Base-by-base conservation (phyloP, 257 asterid genomes). In the Marsdenia floribunda region DNA sequence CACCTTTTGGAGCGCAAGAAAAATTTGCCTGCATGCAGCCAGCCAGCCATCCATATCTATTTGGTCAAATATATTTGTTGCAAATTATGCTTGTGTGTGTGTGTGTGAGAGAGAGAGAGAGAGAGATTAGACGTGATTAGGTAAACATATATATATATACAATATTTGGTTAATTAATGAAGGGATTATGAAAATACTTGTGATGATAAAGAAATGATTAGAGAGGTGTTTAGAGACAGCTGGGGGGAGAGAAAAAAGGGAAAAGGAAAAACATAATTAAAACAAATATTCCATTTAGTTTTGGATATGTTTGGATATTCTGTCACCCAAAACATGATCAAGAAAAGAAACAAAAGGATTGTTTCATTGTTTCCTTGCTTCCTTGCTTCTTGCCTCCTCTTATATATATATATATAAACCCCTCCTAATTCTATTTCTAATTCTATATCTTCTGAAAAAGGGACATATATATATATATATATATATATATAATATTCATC, bases 251-350 rank as follows among this genome's bases (percentile, higher is more conserved):
- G 8, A 8, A 40, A 40, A 40, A 40, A 40, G 1, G 33, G 33
- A 44, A 44, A 44, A 44, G 26, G 61, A 61, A 73, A 73, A 83
- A 66, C 84, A 80, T 38, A 74, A 73, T 78, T 76, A 77, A 57
- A 79, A 71, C 68, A 73, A 78, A 22, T 66, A 42, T 57, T 44
- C 13, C 55, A 70, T 61, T 65, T 61, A 71, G 59, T 58, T 71
- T 47, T 55, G 75, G 64, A 75, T 76, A 59, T 72, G 83, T 76
- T 58, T 79, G 82, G 82, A 81, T 74, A 69, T 64, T 80, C 12
- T 75, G 87, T 84, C 87, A 64, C 85, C 85, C 58, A 81, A 83
- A 84, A 83, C 92, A 87, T 71, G 79, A 71, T 84, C 88, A 83
- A 79, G 80, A 78, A 81, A 80, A 75, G 84, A 63, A 83, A 71